A percentile compares a stretch with the other conserved stretches of the same genome.
phyloP scores from a whole-genome alignment of 192 early-diverging fungal species.

The Linnemannia elongata region DNA sequence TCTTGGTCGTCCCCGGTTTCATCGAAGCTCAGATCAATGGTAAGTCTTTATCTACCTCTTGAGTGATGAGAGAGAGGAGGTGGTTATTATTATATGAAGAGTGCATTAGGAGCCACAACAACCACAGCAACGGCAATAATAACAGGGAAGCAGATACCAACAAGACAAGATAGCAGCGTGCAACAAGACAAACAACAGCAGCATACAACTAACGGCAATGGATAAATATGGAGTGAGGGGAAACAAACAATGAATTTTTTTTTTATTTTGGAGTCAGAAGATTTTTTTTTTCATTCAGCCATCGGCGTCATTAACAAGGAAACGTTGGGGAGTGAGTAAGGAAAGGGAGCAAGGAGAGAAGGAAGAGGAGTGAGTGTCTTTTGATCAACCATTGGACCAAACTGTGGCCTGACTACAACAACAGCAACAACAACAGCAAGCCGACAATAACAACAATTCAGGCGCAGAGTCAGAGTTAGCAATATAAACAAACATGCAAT shows the following conservation, averaged over 20 bases:
- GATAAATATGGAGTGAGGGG: slow-evolving; percentile 2
- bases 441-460: neutral
- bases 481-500: slow-evolving; percentile 8
- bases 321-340: neutral
- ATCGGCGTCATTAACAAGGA: slow-evolving; percentile 13
- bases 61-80: neutral
- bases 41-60: slow-evolving; percentile 7
- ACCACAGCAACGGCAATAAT: neutral
- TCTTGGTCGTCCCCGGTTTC: slow-evolving; percentile 83
- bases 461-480: neutral
- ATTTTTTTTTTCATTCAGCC: neutral
- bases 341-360: slow-evolving; percentile 4
- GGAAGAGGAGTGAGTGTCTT: neutral
- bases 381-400: slow-evolving; percentile 9
- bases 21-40: slow-evolving; percentile 88
- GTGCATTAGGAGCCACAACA: neutral
- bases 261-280: slow-evolving; percentile 7
- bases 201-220: neutral
- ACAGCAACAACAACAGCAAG: neutral
- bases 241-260: neutral
- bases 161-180: neutral
- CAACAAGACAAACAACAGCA: neutral
- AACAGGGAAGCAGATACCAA: neutral
- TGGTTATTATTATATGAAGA: neutral
- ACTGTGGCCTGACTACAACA: neutral